Evolutionary conservation across 1,139 yeast genomes (phyloP).

Genomic region (Suhomyces maxii): DNA sequence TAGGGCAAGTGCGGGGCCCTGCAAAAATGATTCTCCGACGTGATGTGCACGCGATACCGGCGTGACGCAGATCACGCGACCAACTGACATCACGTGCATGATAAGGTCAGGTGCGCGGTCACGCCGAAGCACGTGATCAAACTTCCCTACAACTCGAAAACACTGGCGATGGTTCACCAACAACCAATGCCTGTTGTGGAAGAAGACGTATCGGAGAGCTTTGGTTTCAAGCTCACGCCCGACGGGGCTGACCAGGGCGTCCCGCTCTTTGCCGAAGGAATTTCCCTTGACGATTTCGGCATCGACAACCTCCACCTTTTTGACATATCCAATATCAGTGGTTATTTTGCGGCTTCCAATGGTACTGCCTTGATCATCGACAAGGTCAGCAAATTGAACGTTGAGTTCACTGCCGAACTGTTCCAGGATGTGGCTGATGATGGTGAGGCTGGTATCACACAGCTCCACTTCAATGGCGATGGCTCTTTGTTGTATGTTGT

Average conservation of each 20-base stretch:
- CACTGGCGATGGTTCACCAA: background rate
- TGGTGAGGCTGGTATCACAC: conserved; percentile 17
- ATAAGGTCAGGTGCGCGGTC: background rate
- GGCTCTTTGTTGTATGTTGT: conserved; percentile 2
- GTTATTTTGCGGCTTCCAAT: conserved; percentile 37
- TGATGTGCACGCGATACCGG: no score
- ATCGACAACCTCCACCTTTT: conserved; percentile 27
- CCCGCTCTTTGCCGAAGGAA: conserved; percentile 25
- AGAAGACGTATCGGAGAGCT: conserved; percentile 37
- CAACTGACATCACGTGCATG: background rate
- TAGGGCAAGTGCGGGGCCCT: background rate
- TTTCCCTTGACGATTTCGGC: conserved; percentile 24
- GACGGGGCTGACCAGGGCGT: conserved; percentile 27
- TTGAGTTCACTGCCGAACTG: background rate
- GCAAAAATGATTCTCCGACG: background rate
- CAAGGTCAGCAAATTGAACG: conserved; percentile 12
- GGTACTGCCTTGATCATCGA: conserved; percentile 22
- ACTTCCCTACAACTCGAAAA: background rate
- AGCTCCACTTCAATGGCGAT: conserved; percentile 23
- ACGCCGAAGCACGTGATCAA: background rate
- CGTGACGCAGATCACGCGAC: background rate
- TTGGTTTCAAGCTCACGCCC: conserved; percentile 37
- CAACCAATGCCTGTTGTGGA: conserved; percentile 14
- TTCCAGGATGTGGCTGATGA: background rate
- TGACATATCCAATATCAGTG: conserved; percentile 26